phyloP scores from a whole-genome alignment of 2,329 filamentous ascomycete species.

The Penicillium freii region DNA sequence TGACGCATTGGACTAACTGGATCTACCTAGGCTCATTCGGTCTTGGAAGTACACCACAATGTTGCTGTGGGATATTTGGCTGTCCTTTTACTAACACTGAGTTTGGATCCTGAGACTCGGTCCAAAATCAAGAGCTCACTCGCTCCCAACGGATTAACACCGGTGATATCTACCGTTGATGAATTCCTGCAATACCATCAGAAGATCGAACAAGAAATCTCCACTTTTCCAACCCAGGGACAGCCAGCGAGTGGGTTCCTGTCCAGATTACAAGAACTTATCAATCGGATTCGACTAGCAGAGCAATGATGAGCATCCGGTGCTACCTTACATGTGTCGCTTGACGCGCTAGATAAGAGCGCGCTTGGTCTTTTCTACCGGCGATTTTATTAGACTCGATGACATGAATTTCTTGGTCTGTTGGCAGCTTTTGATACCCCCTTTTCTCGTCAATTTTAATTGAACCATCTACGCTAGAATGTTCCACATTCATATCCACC shows the following conservation, averaged over 20 bases:
- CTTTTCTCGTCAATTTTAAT: background rate
- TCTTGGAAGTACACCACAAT: slow-evolving; percentile 71
- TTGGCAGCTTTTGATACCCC: slow-evolving; percentile 10
- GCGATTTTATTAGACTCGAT: background rate
- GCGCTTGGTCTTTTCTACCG: background rate
- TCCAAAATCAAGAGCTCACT: slow-evolving; percentile 44
- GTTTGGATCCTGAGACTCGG: slow-evolving; percentile 54
- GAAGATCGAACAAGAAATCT: slow-evolving; percentile 53
- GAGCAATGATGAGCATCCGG: slow-evolving; percentile 7
- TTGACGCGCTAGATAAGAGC: background rate
- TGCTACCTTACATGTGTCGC: background rate
- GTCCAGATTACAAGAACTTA: slow-evolving; percentile 53
- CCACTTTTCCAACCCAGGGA: slow-evolving; percentile 44
- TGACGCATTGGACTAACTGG: slow-evolving; percentile 13
- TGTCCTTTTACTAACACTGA: slow-evolving; percentile 79
- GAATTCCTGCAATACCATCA: slow-evolving; percentile 63
- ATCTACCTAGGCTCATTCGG: slow-evolving; percentile 48
- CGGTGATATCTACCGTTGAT: slow-evolving; percentile 57
- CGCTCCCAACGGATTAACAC: slow-evolving; percentile 48
- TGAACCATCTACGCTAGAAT: background rate
- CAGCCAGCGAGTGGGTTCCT: slow-evolving; percentile 53
- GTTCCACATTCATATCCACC: background rate
- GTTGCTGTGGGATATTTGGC: slow-evolving; percentile 85
- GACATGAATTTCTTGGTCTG: background rate
- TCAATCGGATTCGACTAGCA: slow-evolving; percentile 44